A percentile compares a stretch with the other conserved stretches of the same genome.
Conservation (phyloP, 495 filamentous ascomycete species). For the Hapsidospora chrysogenum region DNA sequence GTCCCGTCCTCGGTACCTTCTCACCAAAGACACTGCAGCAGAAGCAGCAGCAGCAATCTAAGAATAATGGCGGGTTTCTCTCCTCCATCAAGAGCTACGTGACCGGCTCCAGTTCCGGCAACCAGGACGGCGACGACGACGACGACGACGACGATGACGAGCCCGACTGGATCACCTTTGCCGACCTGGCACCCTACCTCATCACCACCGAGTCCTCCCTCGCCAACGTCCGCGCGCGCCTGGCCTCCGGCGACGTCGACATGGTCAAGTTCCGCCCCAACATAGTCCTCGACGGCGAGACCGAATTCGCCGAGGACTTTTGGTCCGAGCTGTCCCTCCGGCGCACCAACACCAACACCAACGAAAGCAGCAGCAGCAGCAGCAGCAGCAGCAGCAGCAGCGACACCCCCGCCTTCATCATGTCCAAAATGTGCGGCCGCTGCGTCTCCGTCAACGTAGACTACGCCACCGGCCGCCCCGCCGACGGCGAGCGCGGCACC, state of each 20-base stretch:
- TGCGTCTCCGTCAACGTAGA: conserved; percentile 73
- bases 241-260: conserved; percentile 43
- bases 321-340: conserved; percentile 50
- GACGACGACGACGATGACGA: conserved; percentile 5
- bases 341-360: conserved; percentile 3
- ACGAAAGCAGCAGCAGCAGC: conserved; percentile 30
- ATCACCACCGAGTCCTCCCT: conserved; percentile 57
- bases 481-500: conserved; percentile 41
- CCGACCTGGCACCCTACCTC: conserved; percentile 64
- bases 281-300: conserved; percentile 46
- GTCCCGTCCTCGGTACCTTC: conserved; percentile 46
- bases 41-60: conserved; percentile 4
- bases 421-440: conserved; percentile 69
- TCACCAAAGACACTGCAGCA: conserved; percentile 13
- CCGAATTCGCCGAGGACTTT: conserved; percentile 69
- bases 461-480: conserved; percentile 54
- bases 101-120: neutral
- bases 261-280: conserved; percentile 77
- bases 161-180: conserved; percentile 44
- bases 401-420: conserved; percentile 24
- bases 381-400: no score
- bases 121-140: no score
- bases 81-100: conserved; percentile 1
- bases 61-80: conserved; percentile 3
- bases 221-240: conserved; percentile 40